Evolutionary conservation across 192 early-diverging fungal species (phyloP), one percentile per base, ranked within the genome.

Genomic region (Entomortierella chlamydospora): DNA sequence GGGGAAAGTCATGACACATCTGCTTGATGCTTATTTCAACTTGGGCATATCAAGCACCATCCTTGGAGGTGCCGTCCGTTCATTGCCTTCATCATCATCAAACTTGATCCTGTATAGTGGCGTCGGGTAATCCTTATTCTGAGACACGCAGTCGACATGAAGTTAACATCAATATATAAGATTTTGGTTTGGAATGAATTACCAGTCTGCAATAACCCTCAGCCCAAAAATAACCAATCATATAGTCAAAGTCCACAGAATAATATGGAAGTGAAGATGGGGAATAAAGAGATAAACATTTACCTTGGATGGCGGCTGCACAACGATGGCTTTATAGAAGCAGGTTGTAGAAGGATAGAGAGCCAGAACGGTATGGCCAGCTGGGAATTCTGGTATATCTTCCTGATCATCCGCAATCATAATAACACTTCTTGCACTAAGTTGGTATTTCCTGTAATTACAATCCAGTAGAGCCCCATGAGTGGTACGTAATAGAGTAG

Each of bases 301-400:
- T 81, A 84, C 83, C 83, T 89, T 87, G 53, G 72, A 84, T 20
- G 86, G 86, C 23, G 84, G 61, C 3, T 77, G 57, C 1, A 87
- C 71, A 4, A 89, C 83, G 26, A 74, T 80, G 9, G 86, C 87
- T 45, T 83, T 83, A 59, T 89, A 89, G 66, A 89, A 89, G 55
- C 87, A 89, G 15, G 87, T 89, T 5, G 87, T 89, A 11, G 71
- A 73, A 17, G 87, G 86, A 59, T 89, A 89, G 10, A 89, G 51
- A 4, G 87, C 87, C 55, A 89, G 34, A 10, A 89, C 86, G 31
- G 82, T 78, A 9, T 73, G 73, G 1, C 79, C 79, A 13, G 73
- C 62, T 39, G 81, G 60, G 43, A 85, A 82, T 52, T 87, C 84
- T 2, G 81, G 65, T 20, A 72, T 53, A 12, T 60, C 62, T 28